Base-by-base conservation (phyloP, 2,329 filamentous ascomycete genomes). In the Fusarium sp. region DNA sequence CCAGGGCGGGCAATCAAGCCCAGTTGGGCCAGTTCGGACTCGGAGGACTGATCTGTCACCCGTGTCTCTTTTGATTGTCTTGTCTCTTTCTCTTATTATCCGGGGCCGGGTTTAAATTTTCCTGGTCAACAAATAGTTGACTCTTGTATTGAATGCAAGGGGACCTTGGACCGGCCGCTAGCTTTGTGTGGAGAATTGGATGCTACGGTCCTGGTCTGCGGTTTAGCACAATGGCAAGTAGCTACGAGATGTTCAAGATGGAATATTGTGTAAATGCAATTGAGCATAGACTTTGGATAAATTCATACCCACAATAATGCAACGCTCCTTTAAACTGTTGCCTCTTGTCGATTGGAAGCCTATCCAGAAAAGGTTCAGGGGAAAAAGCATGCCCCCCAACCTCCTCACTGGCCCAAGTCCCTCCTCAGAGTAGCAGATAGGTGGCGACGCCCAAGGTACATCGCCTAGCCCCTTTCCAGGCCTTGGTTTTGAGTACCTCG, bases 381-480 rank as follows among this genome's bases (percentile, higher is more conserved):
- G 71, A 65, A 52, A 32, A 52, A 63, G 60, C 60, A 43, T 63
- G 64, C 40, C 43, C 63, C 54, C 68, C 71, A 68, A 68, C 60
- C 71, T 60, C 71, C 38, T 63, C 45, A 56, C 25, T 47, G 56
- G 15, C 45, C 45, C 20, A 45, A 20, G 71, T 74, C 56, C 22
- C 38, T 60, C 9, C 14, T 1, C 3, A 9, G 10, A 2, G 0
- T 10, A 15, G 14, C 22, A 62, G 68, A 63, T 71, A 73, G 33
- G 20, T 11, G 12, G 27, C 15, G 22, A 45, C 20, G 14, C 15
- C 1, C 1, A 15, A 3, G 38, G 14, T 71, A 73, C 67, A 27
- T 73, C 47, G 54, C 7, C n/a, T 11, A n/a, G 8, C 33, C 25
- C n/a, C 32, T 11, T 12, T 6, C 1, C 5, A 2, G 32, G 10